Evolutionary conservation across 768 basidiomycete genomes (phyloP).

Genomic region (Mycena amicta): DNA sequence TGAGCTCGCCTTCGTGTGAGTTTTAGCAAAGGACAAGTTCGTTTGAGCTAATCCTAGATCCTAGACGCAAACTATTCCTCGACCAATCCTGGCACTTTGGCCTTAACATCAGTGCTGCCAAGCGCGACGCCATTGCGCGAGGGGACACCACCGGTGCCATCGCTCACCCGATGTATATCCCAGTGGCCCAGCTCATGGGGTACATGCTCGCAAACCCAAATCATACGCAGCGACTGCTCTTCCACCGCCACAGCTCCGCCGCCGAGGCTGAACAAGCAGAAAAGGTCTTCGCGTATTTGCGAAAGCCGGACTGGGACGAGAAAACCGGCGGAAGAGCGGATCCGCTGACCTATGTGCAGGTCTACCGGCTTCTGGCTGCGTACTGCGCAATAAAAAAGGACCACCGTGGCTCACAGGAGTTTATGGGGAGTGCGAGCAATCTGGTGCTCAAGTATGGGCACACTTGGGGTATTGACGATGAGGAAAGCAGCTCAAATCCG

Average conservation of each 20-base stretch:
- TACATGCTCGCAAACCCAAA: constrained; percentile 1
- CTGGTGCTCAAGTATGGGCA: background rate
- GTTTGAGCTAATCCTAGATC: no score
- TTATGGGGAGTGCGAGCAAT: constrained; percentile 8
- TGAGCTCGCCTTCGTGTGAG: no score
- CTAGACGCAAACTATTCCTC: constrained; percentile 16
- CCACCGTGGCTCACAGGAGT: background rate
- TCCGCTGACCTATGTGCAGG: constrained; percentile 5
- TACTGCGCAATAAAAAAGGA: background rate
- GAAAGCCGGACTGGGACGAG: background rate
- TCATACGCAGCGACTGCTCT: background rate
- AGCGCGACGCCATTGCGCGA: constrained; percentile 10
- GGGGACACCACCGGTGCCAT: constrained; percentile 6
- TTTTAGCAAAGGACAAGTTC: no score
- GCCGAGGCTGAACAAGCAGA: background rate
- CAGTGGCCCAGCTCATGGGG: constrained; percentile 4
- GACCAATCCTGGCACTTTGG: constrained; percentile 3
- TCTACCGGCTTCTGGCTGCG: constrained; percentile 6
- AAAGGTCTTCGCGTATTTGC: background rate
- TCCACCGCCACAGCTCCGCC: background rate
- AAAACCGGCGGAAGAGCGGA: background rate
- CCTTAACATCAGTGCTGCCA: background rate
- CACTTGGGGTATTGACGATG: constrained; percentile 1
- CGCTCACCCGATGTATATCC: constrained; percentile 5
- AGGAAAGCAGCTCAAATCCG: background rate